Percentiles rank a stretch among this genome's conserved stretches.
Conservation (phyloP, 495 filamentous ascomycete species). For the Beverwykella pulmonaria region DNA sequence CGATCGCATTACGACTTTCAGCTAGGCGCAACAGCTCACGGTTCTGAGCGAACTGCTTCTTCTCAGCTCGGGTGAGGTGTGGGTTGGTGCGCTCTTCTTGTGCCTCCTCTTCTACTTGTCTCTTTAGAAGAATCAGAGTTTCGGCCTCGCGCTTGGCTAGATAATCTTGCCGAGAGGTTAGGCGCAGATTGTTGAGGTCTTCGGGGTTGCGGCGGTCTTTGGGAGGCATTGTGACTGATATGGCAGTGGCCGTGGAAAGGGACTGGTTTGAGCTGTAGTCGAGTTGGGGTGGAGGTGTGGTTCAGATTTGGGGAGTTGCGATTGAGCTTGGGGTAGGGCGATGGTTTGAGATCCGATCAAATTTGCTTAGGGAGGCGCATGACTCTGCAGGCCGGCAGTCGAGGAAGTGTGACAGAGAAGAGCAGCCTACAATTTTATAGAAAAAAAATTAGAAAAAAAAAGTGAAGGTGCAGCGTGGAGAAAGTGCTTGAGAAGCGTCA, state of each 20-base stretch:
- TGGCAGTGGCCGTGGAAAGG: not conserved
- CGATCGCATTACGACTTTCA: constrained; percentile 83
- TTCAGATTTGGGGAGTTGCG: not conserved
- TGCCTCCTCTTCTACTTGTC: constrained; percentile 89
- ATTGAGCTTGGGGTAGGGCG: not conserved
- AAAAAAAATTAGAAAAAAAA: too few species aligned
- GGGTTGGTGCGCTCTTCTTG: constrained; percentile 79
- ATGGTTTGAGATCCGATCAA: not conserved
- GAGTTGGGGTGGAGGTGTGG: too few species aligned
- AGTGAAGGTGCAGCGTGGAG: too few species aligned
- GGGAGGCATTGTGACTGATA: constrained; percentile 9
- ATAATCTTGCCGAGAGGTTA: constrained; percentile 88
- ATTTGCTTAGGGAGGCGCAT: too few species aligned
- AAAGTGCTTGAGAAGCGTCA: too few species aligned
- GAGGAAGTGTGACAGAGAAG: too few species aligned
- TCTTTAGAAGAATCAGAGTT: constrained; percentile 74
- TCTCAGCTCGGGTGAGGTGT: constrained; percentile 74
- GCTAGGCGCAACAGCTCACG: constrained; percentile 83
- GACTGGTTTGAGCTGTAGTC: too few species aligned
- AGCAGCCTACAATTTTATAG: too few species aligned
- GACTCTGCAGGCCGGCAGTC: too few species aligned
- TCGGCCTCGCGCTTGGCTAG: constrained; percentile 89
- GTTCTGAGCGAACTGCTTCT: constrained; percentile 88
- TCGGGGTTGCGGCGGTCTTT: constrained; percentile 16
- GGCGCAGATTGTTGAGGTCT: constrained; percentile 69